Evolutionary conservation across 805 yeast genomes (phyloP).

Genomic region (Saccharomyces mikatae): DNA sequence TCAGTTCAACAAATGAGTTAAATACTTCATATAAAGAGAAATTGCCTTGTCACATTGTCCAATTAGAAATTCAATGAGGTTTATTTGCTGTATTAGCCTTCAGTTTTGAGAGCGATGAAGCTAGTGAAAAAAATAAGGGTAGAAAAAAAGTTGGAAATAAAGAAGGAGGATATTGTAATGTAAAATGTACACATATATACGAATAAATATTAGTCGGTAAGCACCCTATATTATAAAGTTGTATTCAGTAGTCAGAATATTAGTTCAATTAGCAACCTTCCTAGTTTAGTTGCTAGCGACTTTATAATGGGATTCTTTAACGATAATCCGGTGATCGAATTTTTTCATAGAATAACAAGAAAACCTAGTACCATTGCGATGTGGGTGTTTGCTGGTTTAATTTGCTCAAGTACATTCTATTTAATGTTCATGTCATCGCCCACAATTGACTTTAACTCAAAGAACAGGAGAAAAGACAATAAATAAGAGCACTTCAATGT

Average conservation of each 20-base stretch:
- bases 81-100: not conserved
- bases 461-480: not conserved
- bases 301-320: slow-evolving; percentile 22
- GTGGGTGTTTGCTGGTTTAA: slow-evolving; percentile 29
- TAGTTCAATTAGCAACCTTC: not conserved
- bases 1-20: not conserved
- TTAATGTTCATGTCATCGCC: slow-evolving; percentile 11
- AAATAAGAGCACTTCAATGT: not conserved
- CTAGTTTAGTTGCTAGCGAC: not conserved
- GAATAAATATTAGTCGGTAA: not conserved
- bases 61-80: not conserved
- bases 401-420: slow-evolving; percentile 21
- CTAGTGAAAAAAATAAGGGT: not conserved
- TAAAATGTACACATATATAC: not conserved
- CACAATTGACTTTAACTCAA: not conserved
- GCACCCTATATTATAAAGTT: not conserved
- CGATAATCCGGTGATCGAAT: slow-evolving; percentile 23
- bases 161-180: slow-evolving; percentile 3
- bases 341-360: slow-evolving; percentile 16
- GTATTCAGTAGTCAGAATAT: not conserved
- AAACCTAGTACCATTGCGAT: slow-evolving; percentile 23
- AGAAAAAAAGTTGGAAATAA: not conserved
- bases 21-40: not conserved
- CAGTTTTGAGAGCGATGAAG: not conserved
- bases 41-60: not conserved